Percentiles rank a stretch among this genome's conserved stretches.
These are phyloP conservation scores for Hypholoma fasciculare DNA, from an alignment of 768 basidiomycete genomes.

Conservation along the genomic window DNA sequence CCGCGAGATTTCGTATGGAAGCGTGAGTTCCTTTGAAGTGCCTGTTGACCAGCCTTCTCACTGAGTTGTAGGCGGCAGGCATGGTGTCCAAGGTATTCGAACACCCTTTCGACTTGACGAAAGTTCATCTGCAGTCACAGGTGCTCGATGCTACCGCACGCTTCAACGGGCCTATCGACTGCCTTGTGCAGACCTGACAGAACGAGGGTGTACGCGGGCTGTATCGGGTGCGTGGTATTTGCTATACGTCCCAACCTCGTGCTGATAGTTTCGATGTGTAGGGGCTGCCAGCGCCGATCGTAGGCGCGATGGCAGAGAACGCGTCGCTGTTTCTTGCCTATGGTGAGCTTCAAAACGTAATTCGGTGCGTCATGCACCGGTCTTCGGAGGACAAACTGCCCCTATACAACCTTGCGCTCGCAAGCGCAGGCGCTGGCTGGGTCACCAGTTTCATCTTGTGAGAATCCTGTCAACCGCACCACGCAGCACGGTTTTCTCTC, in stretches of 20 bases:
- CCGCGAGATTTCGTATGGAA: conserved; percentile 50
- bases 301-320: conserved; percentile 93
- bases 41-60: background rate
- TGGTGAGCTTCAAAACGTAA: conserved; percentile 67
- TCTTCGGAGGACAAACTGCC: conserved; percentile 47
- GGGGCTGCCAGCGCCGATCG: conserved; percentile 92
- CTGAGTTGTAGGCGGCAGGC: conserved; percentile 59
- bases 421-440: conserved; percentile 86
- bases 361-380: conserved; percentile 43
- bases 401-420: conserved; percentile 69
- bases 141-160: conserved; percentile 64
- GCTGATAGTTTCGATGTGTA: conserved; percentile 24
- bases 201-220: conserved; percentile 84
- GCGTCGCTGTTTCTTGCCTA: conserved; percentile 89
- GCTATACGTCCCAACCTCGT: background rate
- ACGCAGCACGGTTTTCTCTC: too few species aligned
- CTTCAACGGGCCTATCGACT: conserved; percentile 91
- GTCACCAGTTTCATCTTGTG: conserved; percentile 88
- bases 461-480: conserved; percentile 23
- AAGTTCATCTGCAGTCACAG: conserved; percentile 89
- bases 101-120: conserved; percentile 91
- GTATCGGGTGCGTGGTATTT: conserved; percentile 67
- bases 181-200: conserved; percentile 77
- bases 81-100: conserved; percentile 88
- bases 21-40: conserved; percentile 30